Evolutionary conservation across 768 basidiomycete species (phyloP), one percentile per base, ranked within the genome.

Genomic region (Dioszegia aurantiaca): DNA sequence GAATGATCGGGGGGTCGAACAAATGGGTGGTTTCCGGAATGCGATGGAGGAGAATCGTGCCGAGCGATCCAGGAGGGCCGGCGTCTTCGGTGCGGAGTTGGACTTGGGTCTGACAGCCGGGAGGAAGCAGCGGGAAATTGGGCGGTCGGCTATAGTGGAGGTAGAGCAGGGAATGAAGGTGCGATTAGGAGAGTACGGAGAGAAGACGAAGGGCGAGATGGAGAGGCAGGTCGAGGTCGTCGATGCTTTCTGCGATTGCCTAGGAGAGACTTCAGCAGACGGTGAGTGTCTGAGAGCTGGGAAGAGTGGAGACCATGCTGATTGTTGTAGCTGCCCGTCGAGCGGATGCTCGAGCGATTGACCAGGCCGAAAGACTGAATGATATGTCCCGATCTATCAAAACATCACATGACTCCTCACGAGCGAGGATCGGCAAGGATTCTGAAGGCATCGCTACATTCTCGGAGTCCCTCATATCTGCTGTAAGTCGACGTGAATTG

Each of bases 1-100:
- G 45, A 89, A 90, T 62, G 71, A 67, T 11, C 77, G 81, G 45
- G 83, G 82, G 1, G 81, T 86, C 63, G 79, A 79, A 33, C 80
- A 79, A 36, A 78, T 89, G 69, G 73, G 72, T 11, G 69, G 77
- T 19, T 84, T 86, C 52, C 75, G 77, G 10, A 73, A 80, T 33
- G 79, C 79, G 36, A 59, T 59, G 31, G 44, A 41, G 12, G 45
- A 30, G 2, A 58, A 41, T 23, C 51, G 56, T 24, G 63, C 47
- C 19, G 78, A 82, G 56, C 82, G 81, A 1, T 82, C 85, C 65
- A 79, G 79, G 43, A 80, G 80, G 44, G 76, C 87, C 62, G 73
- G 70, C 17, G 72, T 77, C 33, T 83, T 86, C 44, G 74, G 78
- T 14, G 73, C 80, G 39, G 81, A 80, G 44, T 24, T 70, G 28